Percentiles rank a stretch among this genome's conserved stretches.
phyloP scores from a whole-genome alignment of 495 filamentous ascomycete genomes.

The Penicillium bialowiezense region DNA sequence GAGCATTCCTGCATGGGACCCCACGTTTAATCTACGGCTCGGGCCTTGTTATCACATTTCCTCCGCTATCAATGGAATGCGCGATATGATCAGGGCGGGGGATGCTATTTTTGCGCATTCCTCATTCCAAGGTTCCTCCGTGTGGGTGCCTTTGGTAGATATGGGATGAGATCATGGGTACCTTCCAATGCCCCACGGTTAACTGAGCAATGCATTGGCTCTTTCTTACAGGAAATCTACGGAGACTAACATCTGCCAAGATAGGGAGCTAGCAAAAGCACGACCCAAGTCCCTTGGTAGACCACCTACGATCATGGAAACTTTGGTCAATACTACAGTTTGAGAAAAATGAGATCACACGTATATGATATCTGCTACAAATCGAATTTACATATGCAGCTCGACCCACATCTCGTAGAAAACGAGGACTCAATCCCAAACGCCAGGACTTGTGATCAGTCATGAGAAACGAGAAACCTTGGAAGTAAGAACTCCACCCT shows the following conservation, averaged over 20 bases:
- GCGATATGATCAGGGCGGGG: too few species aligned
- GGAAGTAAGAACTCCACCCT: slow-evolving; percentile 15
- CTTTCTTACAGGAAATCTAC: too few species aligned
- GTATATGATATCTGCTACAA: slow-evolving; percentile 4
- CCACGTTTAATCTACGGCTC: slow-evolving; percentile 38
- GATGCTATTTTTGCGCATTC: neutral
- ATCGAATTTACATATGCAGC: slow-evolving; percentile 4
- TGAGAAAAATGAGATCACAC: too few species aligned
- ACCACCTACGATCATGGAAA: too few species aligned
- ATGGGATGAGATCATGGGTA: too few species aligned
- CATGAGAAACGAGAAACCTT: slow-evolving; percentile 8
- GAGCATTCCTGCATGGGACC: slow-evolving; percentile 33
- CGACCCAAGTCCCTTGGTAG: too few species aligned
- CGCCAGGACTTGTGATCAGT: slow-evolving; percentile 16
- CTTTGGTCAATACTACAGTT: neutral
- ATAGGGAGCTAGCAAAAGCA: too few species aligned
- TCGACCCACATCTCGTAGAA: slow-evolving; percentile 5
- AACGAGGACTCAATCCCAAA: slow-evolving; percentile 11
- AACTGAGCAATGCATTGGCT: too few species aligned
- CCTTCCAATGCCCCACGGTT: too few species aligned
- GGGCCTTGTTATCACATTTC: slow-evolving; percentile 11
- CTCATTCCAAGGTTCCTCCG: too few species aligned
- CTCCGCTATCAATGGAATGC: neutral
- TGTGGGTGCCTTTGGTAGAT: too few species aligned
- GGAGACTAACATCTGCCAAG: too few species aligned